Percentiles rank a stretch among this genome's conserved stretches.
Conservation (phyloP, 495 filamentous ascomycete genomes). For the Physcia stellaris region DNA sequence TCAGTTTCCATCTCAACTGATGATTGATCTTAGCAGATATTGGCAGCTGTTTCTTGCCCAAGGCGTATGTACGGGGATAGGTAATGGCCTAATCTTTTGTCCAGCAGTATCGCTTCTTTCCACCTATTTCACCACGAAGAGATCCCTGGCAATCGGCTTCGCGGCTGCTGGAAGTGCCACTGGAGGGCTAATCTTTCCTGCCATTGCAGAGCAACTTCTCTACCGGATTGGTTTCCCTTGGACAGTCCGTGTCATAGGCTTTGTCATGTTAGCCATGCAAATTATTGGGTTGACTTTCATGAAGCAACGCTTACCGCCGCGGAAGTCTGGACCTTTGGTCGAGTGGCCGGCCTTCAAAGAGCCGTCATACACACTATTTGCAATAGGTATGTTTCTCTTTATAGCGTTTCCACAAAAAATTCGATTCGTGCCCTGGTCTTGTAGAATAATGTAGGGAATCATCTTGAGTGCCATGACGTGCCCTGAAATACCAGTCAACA, state of each 20-base stretch:
- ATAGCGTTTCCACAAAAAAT: too few relatives aligned
- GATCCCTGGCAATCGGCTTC: conserved; percentile 55
- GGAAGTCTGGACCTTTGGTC: conserved; percentile 47
- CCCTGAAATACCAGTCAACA: too few relatives aligned
- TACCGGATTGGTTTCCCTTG: conserved; percentile 61
- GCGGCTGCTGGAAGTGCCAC: conserved; percentile 54
- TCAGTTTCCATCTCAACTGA: neutral
- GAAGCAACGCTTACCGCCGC: conserved; percentile 48
- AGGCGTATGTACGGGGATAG: conserved; percentile 61
- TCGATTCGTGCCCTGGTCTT: too few relatives aligned
- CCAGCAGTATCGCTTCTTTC: conserved; percentile 52
- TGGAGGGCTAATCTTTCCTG: conserved; percentile 65
- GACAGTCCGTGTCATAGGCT: conserved; percentile 63
- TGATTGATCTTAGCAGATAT: conserved; percentile 13
- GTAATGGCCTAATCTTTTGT: conserved; percentile 59
- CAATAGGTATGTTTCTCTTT: too few relatives aligned
- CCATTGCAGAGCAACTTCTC: conserved; percentile 54
- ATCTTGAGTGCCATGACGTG: too few relatives aligned
- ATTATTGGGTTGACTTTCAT: conserved; percentile 40
- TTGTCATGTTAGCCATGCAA: conserved; percentile 50
- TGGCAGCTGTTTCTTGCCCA: conserved; percentile 79
- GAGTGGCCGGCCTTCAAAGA: conserved; percentile 59
- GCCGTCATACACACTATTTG: conserved; percentile 51
- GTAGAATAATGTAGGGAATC: too few relatives aligned
- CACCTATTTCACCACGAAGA: conserved; percentile 60